Evolutionary conservation across 495 filamentous ascomycete species (phyloP).

Genomic region (Neurospora sp.): DNA sequence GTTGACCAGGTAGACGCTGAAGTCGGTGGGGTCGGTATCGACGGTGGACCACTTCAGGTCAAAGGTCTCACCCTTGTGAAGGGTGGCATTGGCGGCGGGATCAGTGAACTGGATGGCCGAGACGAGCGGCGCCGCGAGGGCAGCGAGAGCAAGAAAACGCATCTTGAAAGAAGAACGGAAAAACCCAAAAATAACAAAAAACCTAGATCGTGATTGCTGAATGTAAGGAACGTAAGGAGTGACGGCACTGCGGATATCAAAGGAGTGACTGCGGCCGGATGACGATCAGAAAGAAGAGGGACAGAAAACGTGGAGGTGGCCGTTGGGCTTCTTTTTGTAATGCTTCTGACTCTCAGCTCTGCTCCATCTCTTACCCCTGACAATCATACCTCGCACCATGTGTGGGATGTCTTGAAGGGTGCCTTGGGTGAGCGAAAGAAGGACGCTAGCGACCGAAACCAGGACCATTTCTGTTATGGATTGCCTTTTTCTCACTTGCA

Average conservation of each 20-base stretch:
- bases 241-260: not conserved
- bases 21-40: constrained; percentile 34
- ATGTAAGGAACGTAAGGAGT: not conserved
- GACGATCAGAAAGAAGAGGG: constrained; percentile 3
- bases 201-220: not conserved
- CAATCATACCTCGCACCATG: not conserved
- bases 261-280: not conserved
- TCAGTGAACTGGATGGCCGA: constrained; percentile 21
- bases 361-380: not conserved
- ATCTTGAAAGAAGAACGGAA: constrained; percentile 11
- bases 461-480: not conserved
- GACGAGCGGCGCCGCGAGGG: constrained; percentile 22
- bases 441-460: not conserved
- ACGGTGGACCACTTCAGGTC: constrained; percentile 32
- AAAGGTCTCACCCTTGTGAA: constrained; percentile 26
- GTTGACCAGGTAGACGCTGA: constrained; percentile 40
- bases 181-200: not conserved
- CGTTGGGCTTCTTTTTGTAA: not conserved
- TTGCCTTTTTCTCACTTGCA: not conserved
- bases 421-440: not conserved
- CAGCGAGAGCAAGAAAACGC: constrained; percentile 15
- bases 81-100: constrained; percentile 22
- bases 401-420: not conserved
- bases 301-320: not conserved
- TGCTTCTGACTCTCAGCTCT: not conserved